Conservation (phyloP, 768 basidiomycete genomes). For the Epithele typhae region DNA sequence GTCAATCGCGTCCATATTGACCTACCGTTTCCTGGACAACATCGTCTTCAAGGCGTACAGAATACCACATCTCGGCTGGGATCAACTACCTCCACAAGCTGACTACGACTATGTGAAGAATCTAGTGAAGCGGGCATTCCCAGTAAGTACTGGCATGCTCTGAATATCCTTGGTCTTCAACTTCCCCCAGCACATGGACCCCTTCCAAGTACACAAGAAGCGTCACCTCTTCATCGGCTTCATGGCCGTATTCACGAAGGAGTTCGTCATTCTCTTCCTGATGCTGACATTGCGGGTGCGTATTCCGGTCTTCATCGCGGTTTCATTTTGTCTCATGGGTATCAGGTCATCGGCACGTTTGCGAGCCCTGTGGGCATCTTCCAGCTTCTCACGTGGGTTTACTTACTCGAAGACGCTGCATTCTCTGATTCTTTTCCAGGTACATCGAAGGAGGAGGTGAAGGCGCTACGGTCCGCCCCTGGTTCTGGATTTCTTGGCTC, state of each 20-base stretch:
- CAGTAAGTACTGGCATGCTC: conserved; percentile 21
- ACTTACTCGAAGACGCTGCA: neutral
- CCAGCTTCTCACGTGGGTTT: conserved; percentile 26
- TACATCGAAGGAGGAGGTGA: conserved; percentile 56
- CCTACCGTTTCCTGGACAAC: conserved; percentile 52
- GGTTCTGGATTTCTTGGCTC: conserved; percentile 63
- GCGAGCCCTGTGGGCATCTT: conserved; percentile 31
- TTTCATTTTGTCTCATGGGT: no score
- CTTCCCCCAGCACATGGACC: conserved; percentile 27
- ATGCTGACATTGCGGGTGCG: conserved; percentile 8
- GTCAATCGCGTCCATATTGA: conserved; percentile 28
- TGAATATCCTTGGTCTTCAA: neutral
- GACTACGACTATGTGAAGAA: conserved; percentile 39
- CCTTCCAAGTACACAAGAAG: conserved; percentile 19
- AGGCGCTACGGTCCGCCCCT: conserved; percentile 50
- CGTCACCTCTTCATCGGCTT: conserved; percentile 25
- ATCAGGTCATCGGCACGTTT: conserved; percentile 20
- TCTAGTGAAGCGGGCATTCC: conserved; percentile 30
- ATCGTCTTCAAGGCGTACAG: conserved; percentile 40
- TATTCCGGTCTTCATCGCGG: no score
- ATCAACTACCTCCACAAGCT: conserved; percentile 42
- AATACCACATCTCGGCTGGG: conserved; percentile 37
- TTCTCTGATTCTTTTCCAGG: neutral
- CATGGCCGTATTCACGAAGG: conserved; percentile 18
- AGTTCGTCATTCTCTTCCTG: conserved; percentile 4